Evolutionary conservation across 192 early-diverging fungal species (phyloP), one percentile per base, ranked within the genome.

Genomic region (Radiomyces spectabilis): DNA sequence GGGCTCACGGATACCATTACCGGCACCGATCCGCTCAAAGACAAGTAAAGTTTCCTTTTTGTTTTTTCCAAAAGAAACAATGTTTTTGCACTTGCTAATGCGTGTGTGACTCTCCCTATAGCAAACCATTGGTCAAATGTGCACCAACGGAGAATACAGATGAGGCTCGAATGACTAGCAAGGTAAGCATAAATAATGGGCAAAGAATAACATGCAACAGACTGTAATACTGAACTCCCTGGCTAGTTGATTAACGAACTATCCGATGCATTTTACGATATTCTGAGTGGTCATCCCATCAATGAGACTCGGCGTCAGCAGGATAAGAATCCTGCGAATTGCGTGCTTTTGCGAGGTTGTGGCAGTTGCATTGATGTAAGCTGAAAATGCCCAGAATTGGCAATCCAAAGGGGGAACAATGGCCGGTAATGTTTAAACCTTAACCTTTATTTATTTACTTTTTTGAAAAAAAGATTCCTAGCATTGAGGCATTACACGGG

Each of bases 1-100:
- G 22, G 33, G 12, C 25, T 66, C 38, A 59, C 65, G 10, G 65
- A 66, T 55, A 41, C 49, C 7, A 66, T 66, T 19, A 60, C 65
- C 12, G 65, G 65, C 21, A 66, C 65, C 7, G 65, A 66, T 37
- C 65, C 65, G 16, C 37, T 66, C 34, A 59, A 59, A 31, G 65
- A 66, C 57, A 55, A 51, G 65, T 66, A 60, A 49, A 26, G 1
- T 29, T 24, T 8, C 4, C 21, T 29, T 3, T 34, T 21, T 44
- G 4, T 27, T 16, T 19, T 1, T 4, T 25, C 5, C 30, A n/a
- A 18, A 27, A 3, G 16, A 40, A 30, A 18, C 16, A 15, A 4
- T 10, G 13, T 25, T 16, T 21, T 18, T 38, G n/a, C n/a, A n/a
- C n/a, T n/a, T n/a, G n/a, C n/a, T n/a, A n/a, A 25, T 35, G 33